These are phyloP conservation scores for Rhizoclosmatium globosum DNA, from an alignment of 192 early-diverging fungal species.

Conservation along the genomic window DNA sequence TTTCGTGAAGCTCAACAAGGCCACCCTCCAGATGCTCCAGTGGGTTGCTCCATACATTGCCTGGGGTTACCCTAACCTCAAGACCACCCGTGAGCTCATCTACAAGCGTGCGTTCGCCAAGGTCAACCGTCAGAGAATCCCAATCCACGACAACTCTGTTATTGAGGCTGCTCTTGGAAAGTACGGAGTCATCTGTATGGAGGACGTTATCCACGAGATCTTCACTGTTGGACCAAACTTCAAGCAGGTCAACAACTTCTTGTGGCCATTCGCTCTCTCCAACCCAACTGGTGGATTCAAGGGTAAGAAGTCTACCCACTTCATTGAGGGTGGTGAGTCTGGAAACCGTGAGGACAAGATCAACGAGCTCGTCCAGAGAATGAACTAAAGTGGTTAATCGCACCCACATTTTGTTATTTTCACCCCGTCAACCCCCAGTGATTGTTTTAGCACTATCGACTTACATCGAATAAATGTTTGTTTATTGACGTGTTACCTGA, in stretches of 20 bases:
- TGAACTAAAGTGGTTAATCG: slow-evolving; percentile 77
- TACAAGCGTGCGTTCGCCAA: slow-evolving; percentile 99
- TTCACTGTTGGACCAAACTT: slow-evolving; percentile 97
- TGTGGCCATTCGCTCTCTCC: slow-evolving; percentile 99
- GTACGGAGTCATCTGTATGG: slow-evolving; percentile 95
- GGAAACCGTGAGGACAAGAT: slow-evolving; percentile 98
- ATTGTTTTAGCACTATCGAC: too few relatives aligned
- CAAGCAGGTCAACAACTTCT: slow-evolving; percentile 97
- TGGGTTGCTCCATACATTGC: slow-evolving; percentile 96
- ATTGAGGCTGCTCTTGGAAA: slow-evolving; percentile 92
- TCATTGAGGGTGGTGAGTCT: slow-evolving; percentile 96
- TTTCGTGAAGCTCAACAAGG: slow-evolving; percentile 95
- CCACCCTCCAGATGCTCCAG: slow-evolving; percentile 97
- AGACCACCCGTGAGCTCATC: slow-evolving; percentile 98
- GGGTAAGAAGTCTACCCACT: slow-evolving; percentile 93
- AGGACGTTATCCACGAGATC: slow-evolving; percentile 99
- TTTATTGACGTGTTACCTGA: too few relatives aligned
- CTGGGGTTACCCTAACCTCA: slow-evolving; percentile 93
- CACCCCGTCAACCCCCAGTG: too few relatives aligned
- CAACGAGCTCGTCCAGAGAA: slow-evolving; percentile 94
- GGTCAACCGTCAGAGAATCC: slow-evolving; percentile 96
- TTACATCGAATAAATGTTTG: too few relatives aligned
- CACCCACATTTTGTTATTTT: too few relatives aligned
- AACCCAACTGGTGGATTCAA: slow-evolving; percentile 97
- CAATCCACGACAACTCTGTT: slow-evolving; percentile 95